Evolutionary conservation across 371 early-diverging fungal species (phyloP).

Genomic region (Rhizopus arrhizus): DNA sequence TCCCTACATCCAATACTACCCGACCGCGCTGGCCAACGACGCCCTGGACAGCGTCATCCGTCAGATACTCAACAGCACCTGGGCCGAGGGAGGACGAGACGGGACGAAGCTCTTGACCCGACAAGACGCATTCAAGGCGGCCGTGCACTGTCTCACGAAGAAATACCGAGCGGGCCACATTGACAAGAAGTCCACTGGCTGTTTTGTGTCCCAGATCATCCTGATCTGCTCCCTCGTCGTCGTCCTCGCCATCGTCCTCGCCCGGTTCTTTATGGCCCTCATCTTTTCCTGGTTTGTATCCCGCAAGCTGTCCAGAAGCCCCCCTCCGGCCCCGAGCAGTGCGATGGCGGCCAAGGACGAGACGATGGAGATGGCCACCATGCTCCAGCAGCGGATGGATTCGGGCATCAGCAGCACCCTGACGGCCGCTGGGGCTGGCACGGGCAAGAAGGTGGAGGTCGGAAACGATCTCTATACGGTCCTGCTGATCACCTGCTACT

Average conservation of each 20-base stretch:
- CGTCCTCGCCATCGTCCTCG: slow-evolving; percentile 74
- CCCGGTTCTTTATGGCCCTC: slow-evolving; percentile 87
- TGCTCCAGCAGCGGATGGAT: slow-evolving; percentile 27
- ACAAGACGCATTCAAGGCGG: slow-evolving; percentile 51
- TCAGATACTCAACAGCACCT: slow-evolving; percentile 37
- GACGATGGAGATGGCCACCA: slow-evolving; percentile 49
- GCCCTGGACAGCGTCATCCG: slow-evolving; percentile 67
- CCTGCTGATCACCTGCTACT: slow-evolving; percentile 88
- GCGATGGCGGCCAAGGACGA: slow-evolving; percentile 29
- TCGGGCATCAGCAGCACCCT: slow-evolving; percentile 22
- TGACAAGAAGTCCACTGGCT: slow-evolving; percentile 82
- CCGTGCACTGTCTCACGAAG: slow-evolving; percentile 62
- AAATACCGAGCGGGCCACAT: slow-evolving; percentile 81
- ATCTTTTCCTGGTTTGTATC: slow-evolving; percentile 87
- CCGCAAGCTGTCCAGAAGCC: slow-evolving; percentile 66
- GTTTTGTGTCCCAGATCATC: slow-evolving; percentile 83
- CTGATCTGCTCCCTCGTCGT: slow-evolving; percentile 68
- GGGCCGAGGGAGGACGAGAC: slow-evolving; percentile 63
- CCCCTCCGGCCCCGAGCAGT: slow-evolving; percentile 35
- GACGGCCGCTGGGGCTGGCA: slow-evolving; percentile 16
- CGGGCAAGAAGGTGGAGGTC: slow-evolving; percentile 33
- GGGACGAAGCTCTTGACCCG: slow-evolving; percentile 73
- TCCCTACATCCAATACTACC: slow-evolving; percentile 59
- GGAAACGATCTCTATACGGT: slow-evolving; percentile 64
- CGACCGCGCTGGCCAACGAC: slow-evolving; percentile 45